Evolutionary conservation across 768 basidiomycete species (phyloP).

Genomic region (Phylloporus sp.): DNA sequence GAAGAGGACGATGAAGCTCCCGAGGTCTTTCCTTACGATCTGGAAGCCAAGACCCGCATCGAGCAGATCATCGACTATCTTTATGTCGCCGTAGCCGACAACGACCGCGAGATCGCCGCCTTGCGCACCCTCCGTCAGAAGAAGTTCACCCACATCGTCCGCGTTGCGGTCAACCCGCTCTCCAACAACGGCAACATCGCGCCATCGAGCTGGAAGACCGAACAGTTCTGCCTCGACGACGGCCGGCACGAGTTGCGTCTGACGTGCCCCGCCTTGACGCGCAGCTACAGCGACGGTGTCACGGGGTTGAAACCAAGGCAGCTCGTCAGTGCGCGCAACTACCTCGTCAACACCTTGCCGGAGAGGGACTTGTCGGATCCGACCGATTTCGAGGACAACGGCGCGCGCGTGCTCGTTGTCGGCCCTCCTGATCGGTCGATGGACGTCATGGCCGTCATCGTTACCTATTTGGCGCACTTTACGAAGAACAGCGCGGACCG

Average conservation of each 20-base stretch:
- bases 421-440: conserved; percentile 26
- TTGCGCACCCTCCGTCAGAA: not conserved
- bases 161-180: not conserved
- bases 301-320: not conserved
- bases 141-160: conserved; percentile 2
- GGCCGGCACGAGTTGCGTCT: not conserved
- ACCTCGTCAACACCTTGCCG: not conserved
- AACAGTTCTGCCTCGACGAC: not conserved
- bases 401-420: conserved; percentile 25
- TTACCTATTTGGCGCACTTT: conserved; percentile 30
- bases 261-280: conserved; percentile 1
- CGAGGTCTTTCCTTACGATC: not conserved
- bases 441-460: conserved; percentile 27
- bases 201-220: not conserved
- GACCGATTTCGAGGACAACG: not conserved
- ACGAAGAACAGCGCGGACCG: too few species aligned
- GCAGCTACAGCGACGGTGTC: not conserved
- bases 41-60: not conserved
- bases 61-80: not conserved
- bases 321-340: not conserved
- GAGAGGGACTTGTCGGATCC: not conserved
- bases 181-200: not conserved
- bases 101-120: conserved; percentile 3
- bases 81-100: conserved; percentile 2
- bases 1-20: not conserved